phyloP scores from a whole-genome alignment of 2,329 filamentous ascomycete genomes.

The Calcarisporium arbuscula region DNA sequence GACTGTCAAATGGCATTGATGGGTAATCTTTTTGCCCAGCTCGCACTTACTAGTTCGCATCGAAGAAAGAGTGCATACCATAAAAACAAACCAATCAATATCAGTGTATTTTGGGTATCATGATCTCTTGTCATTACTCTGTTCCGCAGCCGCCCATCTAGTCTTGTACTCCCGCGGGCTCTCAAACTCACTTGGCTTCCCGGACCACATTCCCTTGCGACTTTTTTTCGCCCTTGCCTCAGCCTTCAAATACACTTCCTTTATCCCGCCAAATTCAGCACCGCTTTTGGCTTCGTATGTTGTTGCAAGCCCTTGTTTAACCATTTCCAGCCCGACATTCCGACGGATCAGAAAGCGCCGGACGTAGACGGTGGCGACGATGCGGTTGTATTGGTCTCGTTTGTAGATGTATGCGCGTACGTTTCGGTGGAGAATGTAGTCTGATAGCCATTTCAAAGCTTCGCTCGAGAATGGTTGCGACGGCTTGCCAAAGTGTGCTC shows the following conservation, averaged over 20 bases:
- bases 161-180: constrained; percentile 85
- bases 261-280: constrained; percentile 75
- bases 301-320: constrained; percentile 77
- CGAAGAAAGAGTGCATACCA: too few species aligned
- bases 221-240: constrained; percentile 60
- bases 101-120: not conserved
- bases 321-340: constrained; percentile 87
- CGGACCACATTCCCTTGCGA: constrained; percentile 70
- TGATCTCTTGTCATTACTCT: constrained; percentile 12
- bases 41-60: too few species aligned
- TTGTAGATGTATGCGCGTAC: constrained; percentile 80
- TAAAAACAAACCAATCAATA: too few species aligned
- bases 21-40: too few species aligned
- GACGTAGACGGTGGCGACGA: constrained; percentile 80
- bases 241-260: constrained; percentile 57
- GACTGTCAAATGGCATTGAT: too few species aligned
- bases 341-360: constrained; percentile 60
- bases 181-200: constrained; percentile 59
- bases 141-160: constrained; percentile 21
- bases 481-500: constrained; percentile 83
- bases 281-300: constrained; percentile 91
- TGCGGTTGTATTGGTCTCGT: constrained; percentile 85
- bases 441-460: constrained; percentile 72
- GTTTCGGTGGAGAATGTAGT: constrained; percentile 62
- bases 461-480: constrained; percentile 80